Percentiles rank a stretch among this genome's conserved stretches.
Conservation (phyloP, 2,329 filamentous ascomycete species). For the Fusarium brevicatenulatum region DNA sequence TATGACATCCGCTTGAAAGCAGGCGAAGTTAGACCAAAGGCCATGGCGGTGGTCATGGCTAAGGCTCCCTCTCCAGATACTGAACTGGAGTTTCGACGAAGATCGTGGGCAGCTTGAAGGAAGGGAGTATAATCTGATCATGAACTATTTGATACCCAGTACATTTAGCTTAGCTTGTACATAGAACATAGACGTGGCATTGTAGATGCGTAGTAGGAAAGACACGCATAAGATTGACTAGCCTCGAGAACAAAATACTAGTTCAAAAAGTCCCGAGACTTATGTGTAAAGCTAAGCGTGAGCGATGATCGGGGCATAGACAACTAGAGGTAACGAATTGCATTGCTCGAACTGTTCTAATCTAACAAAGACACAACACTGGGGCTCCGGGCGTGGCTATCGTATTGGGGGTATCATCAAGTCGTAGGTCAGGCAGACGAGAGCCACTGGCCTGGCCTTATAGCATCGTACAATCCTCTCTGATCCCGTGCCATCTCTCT, state of each 20-base stretch:
- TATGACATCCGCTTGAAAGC: slow-evolving; percentile 55
- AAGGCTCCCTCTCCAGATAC: slow-evolving; percentile 55
- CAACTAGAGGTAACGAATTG: slow-evolving; percentile 22
- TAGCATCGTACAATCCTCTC: slow-evolving; percentile 40
- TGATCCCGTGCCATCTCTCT: slow-evolving; percentile 40
- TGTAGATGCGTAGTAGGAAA: neutral
- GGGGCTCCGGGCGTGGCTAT: slow-evolving; percentile 43
- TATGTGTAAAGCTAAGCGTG: neutral
- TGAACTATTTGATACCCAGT: slow-evolving; percentile 16
- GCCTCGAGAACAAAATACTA: neutral
- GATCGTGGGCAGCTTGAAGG: slow-evolving; percentile 40
- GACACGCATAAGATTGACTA: neutral
- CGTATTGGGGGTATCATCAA: slow-evolving; percentile 43
- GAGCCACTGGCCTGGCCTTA: slow-evolving; percentile 34
- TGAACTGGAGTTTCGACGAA: slow-evolving; percentile 54
- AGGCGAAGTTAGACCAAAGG: slow-evolving; percentile 52
- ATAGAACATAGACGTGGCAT: slow-evolving; percentile 16
- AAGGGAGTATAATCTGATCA: neutral
- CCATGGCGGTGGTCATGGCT: slow-evolving; percentile 53
- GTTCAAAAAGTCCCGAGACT: neutral
- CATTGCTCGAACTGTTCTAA: slow-evolving; percentile 40
- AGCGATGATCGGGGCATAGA: neutral
- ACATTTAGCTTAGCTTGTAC: slow-evolving; percentile 28
- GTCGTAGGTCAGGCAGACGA: slow-evolving; percentile 39
- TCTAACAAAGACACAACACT: slow-evolving; percentile 36